Conservation (phyloP, 2,329 filamentous ascomycete species). For the Neospermospora avenae region DNA sequence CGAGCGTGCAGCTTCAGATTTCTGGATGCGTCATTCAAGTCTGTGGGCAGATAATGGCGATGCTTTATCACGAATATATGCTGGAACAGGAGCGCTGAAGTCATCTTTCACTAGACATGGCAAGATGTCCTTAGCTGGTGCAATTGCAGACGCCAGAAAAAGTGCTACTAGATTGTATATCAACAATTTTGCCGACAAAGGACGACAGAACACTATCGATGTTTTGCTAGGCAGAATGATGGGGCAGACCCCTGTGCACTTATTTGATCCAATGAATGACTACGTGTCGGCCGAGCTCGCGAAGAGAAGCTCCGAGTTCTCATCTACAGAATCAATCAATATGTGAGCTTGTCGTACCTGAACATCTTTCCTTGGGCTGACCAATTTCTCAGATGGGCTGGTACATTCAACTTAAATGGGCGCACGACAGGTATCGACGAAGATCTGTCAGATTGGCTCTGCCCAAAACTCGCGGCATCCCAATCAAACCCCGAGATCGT, state of each 20-base stretch:
- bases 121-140: conserved; percentile 92
- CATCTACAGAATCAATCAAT: conserved; percentile 67
- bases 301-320: conserved; percentile 68
- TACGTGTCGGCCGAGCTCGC: conserved; percentile 75
- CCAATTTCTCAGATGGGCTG: conserved; percentile 49
- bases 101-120: conserved; percentile 91
- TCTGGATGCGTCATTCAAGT: conserved; percentile 88
- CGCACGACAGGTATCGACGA: conserved; percentile 72
- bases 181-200: conserved; percentile 96
- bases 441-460: conserved; percentile 84
- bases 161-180: conserved; percentile 92
- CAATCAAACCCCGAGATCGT: conserved; percentile 75
- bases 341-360: conserved; percentile 43
- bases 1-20: conserved; percentile 69
- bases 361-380: background rate
- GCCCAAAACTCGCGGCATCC: conserved; percentile 58
- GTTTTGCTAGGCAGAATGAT: conserved; percentile 83
- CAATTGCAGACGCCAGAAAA: conserved; percentile 92
- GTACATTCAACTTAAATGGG: conserved; percentile 94
- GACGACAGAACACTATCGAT: conserved; percentile 90
- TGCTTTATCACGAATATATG: conserved; percentile 90
- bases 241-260: conserved; percentile 75
- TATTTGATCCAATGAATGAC: conserved; percentile 95
- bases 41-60: conserved; percentile 98
- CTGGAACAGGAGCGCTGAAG: conserved; percentile 91